A percentile compares a stretch with the other conserved stretches of the same genome.
Conservation (phyloP, 2,329 filamentous ascomycete species). For the Geosmithia putterillii region DNA sequence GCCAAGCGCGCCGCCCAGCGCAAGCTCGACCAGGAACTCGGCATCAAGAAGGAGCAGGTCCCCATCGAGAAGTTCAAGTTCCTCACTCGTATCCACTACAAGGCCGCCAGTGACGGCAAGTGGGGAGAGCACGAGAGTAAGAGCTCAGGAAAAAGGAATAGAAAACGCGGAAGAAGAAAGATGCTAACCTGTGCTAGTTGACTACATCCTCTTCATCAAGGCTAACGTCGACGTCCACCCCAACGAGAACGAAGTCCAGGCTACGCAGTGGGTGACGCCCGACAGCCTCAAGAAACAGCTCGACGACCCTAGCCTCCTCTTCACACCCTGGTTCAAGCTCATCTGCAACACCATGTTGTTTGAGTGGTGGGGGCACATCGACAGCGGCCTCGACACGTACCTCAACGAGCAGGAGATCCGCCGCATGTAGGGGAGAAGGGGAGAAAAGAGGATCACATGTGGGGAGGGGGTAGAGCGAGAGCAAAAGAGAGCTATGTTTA, state of each 20-base stretch:
- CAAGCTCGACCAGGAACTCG: constrained; percentile 89
- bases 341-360: constrained; percentile 97
- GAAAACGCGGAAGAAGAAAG: background rate
- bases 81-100: constrained; percentile 95
- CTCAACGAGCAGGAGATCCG: constrained; percentile 77
- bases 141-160: constrained; percentile 17
- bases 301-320: constrained; percentile 64
- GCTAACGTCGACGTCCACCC: constrained; percentile 72
- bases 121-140: constrained; percentile 98
- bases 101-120: constrained; percentile 89
- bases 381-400: constrained; percentile 72
- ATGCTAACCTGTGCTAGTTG: constrained; percentile 44
- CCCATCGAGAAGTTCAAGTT: constrained; percentile 87
- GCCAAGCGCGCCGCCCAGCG: constrained; percentile 87
- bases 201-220: constrained; percentile 98
- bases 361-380: constrained; percentile 88
- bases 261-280: constrained; percentile 70
- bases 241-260: constrained; percentile 83
- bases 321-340: constrained; percentile 98
- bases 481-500: background rate
- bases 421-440: too few species aligned
- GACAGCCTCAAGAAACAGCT: constrained; percentile 80
- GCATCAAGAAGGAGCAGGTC: constrained; percentile 80
- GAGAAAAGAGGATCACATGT: background rate
- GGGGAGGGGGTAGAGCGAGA: background rate